Percentiles rank a stretch among this genome's conserved stretches.
Evolutionary conservation across 305 asterid genomes (phyloP).

Genomic region (Plantago rigida): DNA sequence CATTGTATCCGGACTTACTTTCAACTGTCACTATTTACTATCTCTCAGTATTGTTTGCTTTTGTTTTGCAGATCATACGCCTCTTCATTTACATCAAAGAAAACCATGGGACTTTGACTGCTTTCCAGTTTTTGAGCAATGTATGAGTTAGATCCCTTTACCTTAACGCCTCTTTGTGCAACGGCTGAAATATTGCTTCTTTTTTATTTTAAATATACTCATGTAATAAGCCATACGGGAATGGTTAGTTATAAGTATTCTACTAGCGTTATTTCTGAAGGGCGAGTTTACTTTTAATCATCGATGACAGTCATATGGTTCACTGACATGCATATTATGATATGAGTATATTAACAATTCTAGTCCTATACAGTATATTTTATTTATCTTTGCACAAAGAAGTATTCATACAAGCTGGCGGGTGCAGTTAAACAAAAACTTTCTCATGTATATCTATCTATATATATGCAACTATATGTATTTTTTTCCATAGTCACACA

Average conservation of each 20-base stretch:
- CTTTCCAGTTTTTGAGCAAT: slow-evolving; percentile 88
- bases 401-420: no score
- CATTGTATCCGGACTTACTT: background rate
- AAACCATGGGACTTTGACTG: slow-evolving; percentile 61
- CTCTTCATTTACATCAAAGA: slow-evolving; percentile 81
- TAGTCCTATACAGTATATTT: no score
- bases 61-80: slow-evolving; percentile 61
- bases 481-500: no score
- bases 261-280: no score
- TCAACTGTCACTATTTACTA: slow-evolving; percentile 17
- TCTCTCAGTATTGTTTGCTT: slow-evolving; percentile 25
- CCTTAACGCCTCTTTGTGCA: slow-evolving; percentile 20
- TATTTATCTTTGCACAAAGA: no score
- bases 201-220: slow-evolving; percentile 1
- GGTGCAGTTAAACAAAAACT: no score
- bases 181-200: slow-evolving; percentile 5
- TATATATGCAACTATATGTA: no score
- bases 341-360: no score
- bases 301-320: no score
- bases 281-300: no score
- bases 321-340: no score
- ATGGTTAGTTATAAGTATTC: background rate
- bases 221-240: background rate
- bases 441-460: no score
- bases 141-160: slow-evolving; percentile 45